Evolutionary conservation across 176 grass and related monocot genomes (phyloP).

Genomic region (Alopecurus myosuroides): DNA sequence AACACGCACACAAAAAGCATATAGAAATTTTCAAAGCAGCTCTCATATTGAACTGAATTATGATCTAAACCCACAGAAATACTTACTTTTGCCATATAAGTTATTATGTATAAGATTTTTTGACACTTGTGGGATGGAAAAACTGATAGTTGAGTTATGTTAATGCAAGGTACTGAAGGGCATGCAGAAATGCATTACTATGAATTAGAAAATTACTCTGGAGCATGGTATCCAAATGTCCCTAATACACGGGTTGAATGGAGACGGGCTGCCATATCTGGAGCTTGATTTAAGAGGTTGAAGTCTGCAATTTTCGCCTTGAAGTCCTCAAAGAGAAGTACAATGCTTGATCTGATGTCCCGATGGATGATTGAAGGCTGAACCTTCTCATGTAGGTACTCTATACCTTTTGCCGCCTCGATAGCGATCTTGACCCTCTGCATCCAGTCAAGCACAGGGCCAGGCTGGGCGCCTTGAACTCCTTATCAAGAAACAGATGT

Average conservation of each 20-base stretch:
- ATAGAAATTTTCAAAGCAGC: background rate
- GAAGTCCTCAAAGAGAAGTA: conserved; percentile 73
- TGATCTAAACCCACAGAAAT: background rate
- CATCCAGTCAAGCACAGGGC: conserved; percentile 66
- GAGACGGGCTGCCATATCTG: conserved; percentile 75
- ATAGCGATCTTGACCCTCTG: conserved; percentile 71
- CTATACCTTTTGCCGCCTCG: conserved; percentile 70
- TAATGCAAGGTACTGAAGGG: background rate
- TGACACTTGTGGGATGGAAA: conserved; percentile 1
- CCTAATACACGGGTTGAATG: conserved; percentile 76
- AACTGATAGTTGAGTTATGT: background rate
- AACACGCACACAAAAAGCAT: background rate
- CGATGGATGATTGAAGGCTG: conserved; percentile 66
- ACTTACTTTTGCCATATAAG: background rate
- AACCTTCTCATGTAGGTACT: conserved; percentile 79
- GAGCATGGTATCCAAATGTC: conserved; percentile 70
- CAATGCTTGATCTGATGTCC: conserved; percentile 78
- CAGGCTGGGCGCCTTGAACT: conserved; percentile 66
- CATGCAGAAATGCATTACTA: conserved; percentile 17
- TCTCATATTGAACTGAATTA: background rate
- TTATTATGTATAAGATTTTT: background rate
- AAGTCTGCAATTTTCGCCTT: conserved; percentile 78
- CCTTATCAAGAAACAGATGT: conserved; percentile 23
- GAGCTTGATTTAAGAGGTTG: conserved; percentile 72
- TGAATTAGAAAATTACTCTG: conserved; percentile 51